Evolutionary conservation across 1,139 yeast genomes (phyloP), one percentile per base, ranked within the genome.

Genomic region (Zygosaccharomyces pseudobailii): DNA sequence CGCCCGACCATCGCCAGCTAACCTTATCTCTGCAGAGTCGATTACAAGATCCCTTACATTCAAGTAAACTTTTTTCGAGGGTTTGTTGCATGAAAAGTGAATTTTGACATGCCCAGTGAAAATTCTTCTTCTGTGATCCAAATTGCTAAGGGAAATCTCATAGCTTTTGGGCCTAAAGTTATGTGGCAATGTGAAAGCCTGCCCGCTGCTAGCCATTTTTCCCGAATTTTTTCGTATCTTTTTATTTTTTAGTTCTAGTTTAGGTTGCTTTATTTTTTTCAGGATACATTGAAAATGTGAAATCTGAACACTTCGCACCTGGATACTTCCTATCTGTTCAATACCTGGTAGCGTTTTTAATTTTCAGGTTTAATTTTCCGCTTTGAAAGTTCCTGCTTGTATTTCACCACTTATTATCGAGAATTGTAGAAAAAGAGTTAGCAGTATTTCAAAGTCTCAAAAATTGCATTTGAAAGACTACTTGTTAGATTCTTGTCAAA

Each of bases 101-200:
- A 54, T 53, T 8, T 39, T 34, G 8, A 54, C 57, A 7, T 30
- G 30, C n/a, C 59, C 57, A 6, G 28, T 20, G 36, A 55, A 55
- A 3, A 31, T 22, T 25, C 43, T 47, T 7, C 42, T 46, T 3
- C 40, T 39, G 3, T 30, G 24, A 23, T 53, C 40, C 2, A 50
- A 32, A n/a, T 52, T 48, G 20, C 34, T 40, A 6, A 55, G 42
- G 43, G 48, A 49, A 22, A 55, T 44, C 5, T 41, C 40, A 37
- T 55, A 55, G 36, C 50, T 53, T 7, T 27, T 24, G 6, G 57
- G 56, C 19, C 27, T 40, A 38, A 48, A 55, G 38, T 44, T 40
- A 2, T 32, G 40, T 7, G 57, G 55, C 22, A 55, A 37, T 17
- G 44, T 36, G 24, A 50, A 48, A 21, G 45, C 38, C n/a, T 45